phyloP scores from a whole-genome alignment of 2,329 filamentous ascomycete species.

The Aspergillus sp. region DNA sequence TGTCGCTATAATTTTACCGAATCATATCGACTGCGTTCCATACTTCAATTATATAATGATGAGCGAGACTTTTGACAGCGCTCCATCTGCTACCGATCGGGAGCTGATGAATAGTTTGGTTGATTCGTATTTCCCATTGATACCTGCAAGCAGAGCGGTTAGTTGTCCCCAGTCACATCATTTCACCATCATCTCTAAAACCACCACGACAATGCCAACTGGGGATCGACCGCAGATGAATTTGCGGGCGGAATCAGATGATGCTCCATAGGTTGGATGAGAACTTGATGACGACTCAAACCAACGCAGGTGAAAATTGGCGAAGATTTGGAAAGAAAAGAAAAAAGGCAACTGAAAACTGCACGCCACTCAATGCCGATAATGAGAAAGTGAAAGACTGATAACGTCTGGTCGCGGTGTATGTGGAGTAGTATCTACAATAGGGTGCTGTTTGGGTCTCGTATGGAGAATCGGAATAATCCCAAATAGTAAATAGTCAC shows the following conservation, averaged over 20 bases:
- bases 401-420: background rate
- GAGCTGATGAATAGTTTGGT: background rate
- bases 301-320: background rate
- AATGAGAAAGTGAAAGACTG: background rate
- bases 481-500: background rate
- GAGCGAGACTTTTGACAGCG: conserved; percentile 1
- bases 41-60: background rate
- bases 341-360: background rate
- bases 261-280: background rate
- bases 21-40: conserved; percentile 6
- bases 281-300: background rate
- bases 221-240: background rate
- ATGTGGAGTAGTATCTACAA: background rate
- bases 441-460: background rate
- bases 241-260: background rate
- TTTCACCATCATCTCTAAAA: conserved; percentile 6
- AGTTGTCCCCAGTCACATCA: conserved; percentile 6
- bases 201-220: background rate
- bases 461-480: background rate
- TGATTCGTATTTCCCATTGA: background rate
- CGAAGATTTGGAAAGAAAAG: background rate
- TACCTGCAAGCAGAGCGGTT: background rate
- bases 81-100: background rate
- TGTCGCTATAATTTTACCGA: background rate
- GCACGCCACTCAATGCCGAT: background rate